These are phyloP conservation scores for Ganoderma leucocontextum DNA, from an alignment of 1,284 basidiomycete genomes.

Conservation along the genomic window DNA sequence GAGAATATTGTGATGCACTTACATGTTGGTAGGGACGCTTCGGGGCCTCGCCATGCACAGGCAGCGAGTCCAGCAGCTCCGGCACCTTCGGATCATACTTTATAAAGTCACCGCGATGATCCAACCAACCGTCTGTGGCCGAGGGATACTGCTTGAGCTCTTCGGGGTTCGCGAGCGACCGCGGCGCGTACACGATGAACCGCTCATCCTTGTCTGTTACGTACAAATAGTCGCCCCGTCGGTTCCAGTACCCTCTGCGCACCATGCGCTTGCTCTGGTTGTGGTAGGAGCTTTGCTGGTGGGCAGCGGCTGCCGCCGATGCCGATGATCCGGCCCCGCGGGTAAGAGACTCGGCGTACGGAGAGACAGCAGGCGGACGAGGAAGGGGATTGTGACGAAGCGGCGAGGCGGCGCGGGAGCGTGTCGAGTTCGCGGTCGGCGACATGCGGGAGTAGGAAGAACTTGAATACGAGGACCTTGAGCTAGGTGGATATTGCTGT, in stretches of 20 bases:
- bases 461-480: conserved; percentile 15
- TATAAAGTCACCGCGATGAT: conserved; percentile 54
- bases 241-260: conserved; percentile 72
- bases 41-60: conserved; percentile 59
- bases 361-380: conserved; percentile 34
- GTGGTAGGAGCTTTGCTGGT: conserved; percentile 15
- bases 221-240: conserved; percentile 68
- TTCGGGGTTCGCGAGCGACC: conserved; percentile 55
- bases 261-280: conserved; percentile 29
- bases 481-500: conserved; percentile 21
- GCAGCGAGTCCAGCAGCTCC: conserved; percentile 66
- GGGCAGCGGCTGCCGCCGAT: conserved; percentile 39
- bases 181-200: conserved; percentile 70
- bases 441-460: conserved; percentile 24
- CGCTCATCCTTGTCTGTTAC: conserved; percentile 52
- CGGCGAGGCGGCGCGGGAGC: conserved; percentile 24
- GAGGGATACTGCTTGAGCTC: conserved; percentile 67
- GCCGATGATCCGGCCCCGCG: conserved; percentile 33
- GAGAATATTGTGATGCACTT: conserved; percentile 37
- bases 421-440: conserved; percentile 25
- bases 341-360: conserved; percentile 26
- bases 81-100: conserved; percentile 52
- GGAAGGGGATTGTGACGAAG: conserved; percentile 39
- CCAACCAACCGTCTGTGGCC: conserved; percentile 58
- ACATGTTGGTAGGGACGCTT: conserved; percentile 64